Percentiles rank a stretch among this genome's conserved stretches.
Evolutionary conservation across 2,329 filamentous ascomycete genomes (phyloP).

Genomic region (Fusarium sororula): DNA sequence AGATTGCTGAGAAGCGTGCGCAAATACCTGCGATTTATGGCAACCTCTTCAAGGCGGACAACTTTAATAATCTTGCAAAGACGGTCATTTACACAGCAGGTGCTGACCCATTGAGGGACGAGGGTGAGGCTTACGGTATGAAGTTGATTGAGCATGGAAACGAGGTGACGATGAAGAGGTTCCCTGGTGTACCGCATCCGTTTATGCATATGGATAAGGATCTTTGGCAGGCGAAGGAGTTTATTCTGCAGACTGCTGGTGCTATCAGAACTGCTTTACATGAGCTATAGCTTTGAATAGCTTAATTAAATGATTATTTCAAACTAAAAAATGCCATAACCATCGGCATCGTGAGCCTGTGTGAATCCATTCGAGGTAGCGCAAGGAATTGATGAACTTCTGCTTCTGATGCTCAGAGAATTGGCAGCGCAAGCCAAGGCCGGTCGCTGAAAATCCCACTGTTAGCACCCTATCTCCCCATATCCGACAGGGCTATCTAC

Average conservation of each 20-base stretch:
- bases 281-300: not conserved
- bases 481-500: not conserved
- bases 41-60: not conserved
- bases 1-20: not conserved
- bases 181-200: constrained; percentile 57
- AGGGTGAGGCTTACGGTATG: constrained; percentile 58
- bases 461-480: not conserved
- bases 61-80: constrained; percentile 2
- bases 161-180: constrained; percentile 57
- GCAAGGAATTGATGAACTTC: not conserved
- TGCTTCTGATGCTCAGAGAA: too few relatives aligned
- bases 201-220: constrained; percentile 60
- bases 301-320: accelerated
- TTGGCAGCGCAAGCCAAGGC: not conserved
- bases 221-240: constrained; percentile 49
- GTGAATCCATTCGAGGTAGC: not conserved
- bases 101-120: constrained; percentile 50
- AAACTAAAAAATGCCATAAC: too few relatives aligned
- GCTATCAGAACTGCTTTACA: constrained; percentile 40
- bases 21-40: not conserved
- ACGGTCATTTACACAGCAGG: constrained; percentile 3
- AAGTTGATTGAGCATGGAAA: constrained; percentile 55
- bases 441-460: not conserved
- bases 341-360: not conserved
- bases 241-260: constrained; percentile 46